Evolutionary conservation across 2,329 filamentous ascomycete species (phyloP).

Genomic region (Fusarium ambrosium): DNA sequence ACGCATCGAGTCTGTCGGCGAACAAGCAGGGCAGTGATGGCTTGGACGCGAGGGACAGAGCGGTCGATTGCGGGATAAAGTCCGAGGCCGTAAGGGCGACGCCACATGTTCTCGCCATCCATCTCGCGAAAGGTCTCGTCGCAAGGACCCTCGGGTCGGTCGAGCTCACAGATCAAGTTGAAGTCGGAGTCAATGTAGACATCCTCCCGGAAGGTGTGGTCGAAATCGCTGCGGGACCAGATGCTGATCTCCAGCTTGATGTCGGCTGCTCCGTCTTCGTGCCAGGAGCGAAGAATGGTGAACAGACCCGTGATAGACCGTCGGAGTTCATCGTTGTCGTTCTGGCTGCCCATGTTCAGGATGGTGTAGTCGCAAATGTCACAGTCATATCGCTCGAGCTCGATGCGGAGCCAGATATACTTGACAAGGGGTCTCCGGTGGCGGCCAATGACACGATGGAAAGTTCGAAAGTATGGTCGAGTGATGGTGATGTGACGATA

Average conservation of each 20-base stretch:
- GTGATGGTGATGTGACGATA: conserved; percentile 8
- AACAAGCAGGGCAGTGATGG: conserved; percentile 3
- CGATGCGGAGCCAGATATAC: conserved; percentile 3
- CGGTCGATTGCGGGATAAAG: not conserved
- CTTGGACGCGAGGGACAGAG: not conserved
- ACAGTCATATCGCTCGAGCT: conserved; percentile 1
- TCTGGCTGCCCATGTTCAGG: not conserved
- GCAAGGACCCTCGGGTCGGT: not conserved
- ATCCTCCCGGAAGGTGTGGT: conserved; percentile 1
- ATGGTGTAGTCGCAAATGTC: not conserved
- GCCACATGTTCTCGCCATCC: not conserved
- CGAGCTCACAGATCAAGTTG: not conserved
- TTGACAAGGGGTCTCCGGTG: conserved; percentile 1
- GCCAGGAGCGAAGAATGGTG: not conserved
- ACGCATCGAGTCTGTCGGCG: not conserved
- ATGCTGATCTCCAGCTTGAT: conserved; percentile 9
- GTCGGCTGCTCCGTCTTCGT: not conserved
- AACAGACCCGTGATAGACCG: not conserved
- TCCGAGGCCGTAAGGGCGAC: not conserved
- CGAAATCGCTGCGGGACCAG: not conserved
- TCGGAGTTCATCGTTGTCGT: not conserved
- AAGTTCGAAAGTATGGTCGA: not conserved
- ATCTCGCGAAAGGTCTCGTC: not conserved
- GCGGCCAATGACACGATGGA: not conserved
- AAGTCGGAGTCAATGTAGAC: not conserved